These are phyloP conservation scores for Asclepias syriaca DNA, from an alignment of 257 asterid genomes.

Conservation along the genomic window DNA sequence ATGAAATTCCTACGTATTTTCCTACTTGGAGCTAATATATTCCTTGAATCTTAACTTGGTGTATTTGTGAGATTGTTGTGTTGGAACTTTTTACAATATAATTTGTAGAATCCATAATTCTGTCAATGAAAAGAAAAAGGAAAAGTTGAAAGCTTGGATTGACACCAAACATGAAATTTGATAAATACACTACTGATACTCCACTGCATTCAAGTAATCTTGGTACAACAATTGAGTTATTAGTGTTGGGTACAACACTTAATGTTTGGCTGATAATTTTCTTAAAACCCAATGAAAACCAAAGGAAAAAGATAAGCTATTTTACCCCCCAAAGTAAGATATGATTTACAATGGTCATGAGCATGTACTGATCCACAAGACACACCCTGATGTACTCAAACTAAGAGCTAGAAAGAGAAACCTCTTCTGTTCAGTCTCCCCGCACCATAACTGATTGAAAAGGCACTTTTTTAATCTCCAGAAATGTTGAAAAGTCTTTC, in stretches of 20 bases:
- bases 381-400: neutral
- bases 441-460: slow-evolving; percentile 59
- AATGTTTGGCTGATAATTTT: neutral
- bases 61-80: too few relatives aligned
- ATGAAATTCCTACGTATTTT: neutral
- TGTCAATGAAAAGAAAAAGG: too few relatives aligned
- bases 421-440: slow-evolving; percentile 31
- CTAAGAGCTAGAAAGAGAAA: neutral
- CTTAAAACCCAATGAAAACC: neutral
- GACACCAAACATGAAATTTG: neutral
- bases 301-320: neutral
- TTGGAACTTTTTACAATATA: too few relatives aligned
- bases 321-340: neutral
- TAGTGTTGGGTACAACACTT: slow-evolving; percentile 10
- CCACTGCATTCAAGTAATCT: neutral
- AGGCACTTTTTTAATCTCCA: slow-evolving; percentile 62
- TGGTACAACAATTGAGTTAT: neutral
- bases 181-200: neutral
- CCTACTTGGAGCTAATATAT: too few relatives aligned
- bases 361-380: neutral
- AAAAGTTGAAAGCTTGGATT: neutral
- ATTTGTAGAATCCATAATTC: too few relatives aligned
- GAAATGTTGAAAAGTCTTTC: slow-evolving; percentile 63
- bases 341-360: slow-evolving; percentile 6
- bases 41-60: too few relatives aligned